phyloP scores from a whole-genome alignment of 2,329 filamentous ascomycete genomes.

The Neophaeococcomyces aloes region DNA sequence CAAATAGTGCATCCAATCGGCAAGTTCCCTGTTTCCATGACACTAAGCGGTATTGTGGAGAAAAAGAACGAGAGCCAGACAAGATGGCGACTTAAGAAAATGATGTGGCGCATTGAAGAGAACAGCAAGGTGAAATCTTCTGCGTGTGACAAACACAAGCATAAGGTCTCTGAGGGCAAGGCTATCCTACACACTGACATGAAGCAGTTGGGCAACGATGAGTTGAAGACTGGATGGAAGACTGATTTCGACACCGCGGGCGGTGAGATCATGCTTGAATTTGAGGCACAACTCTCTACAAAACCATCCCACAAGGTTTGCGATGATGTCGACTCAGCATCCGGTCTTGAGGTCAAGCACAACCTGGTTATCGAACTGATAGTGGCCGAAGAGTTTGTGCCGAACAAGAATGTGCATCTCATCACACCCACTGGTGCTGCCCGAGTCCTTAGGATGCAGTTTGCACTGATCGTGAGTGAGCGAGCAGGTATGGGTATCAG shows the following conservation, averaged over 20 bases:
- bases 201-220: constrained; percentile 67
- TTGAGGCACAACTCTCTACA: constrained; percentile 47
- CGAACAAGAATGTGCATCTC: constrained; percentile 58
- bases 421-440: constrained; percentile 82
- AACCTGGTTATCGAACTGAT: constrained; percentile 86
- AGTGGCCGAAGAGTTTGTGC: constrained; percentile 77
- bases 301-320: constrained; percentile 54
- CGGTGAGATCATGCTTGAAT: constrained; percentile 73
- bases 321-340: constrained; percentile 65
- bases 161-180: constrained; percentile 57
- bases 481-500: constrained; percentile 77
- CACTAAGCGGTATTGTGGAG: constrained; percentile 74
- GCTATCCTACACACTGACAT: constrained; percentile 63
- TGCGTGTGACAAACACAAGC: constrained; percentile 65
- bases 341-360: constrained; percentile 71
- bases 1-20: constrained; percentile 79
- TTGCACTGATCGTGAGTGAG: constrained; percentile 71
- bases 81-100: constrained; percentile 80
- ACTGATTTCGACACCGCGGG: constrained; percentile 57
- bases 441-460: constrained; percentile 85
- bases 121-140: constrained; percentile 67
- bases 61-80: constrained; percentile 59
- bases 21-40: constrained; percentile 66
- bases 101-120: constrained; percentile 91
- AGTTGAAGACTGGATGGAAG: constrained; percentile 85